These are phyloP conservation scores for Dryadomyces sulphureus DNA, from an alignment of 2,329 filamentous ascomycete species.

Conservation along the genomic window DNA sequence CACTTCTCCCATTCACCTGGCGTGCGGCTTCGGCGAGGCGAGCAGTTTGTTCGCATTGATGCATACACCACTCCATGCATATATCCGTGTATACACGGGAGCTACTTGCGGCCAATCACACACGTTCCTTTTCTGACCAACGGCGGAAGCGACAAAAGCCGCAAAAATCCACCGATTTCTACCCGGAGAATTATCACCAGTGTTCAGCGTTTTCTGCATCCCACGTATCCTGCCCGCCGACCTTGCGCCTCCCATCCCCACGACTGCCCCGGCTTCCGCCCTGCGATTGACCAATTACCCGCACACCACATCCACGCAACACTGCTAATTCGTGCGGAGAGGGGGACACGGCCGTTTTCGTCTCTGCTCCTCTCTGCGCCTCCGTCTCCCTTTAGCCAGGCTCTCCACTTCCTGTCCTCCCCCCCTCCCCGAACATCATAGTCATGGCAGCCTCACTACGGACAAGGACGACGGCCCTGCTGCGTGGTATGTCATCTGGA, in stretches of 20 bases:
- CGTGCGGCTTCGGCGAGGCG: too few relatives aligned
- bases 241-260: not conserved
- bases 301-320: not conserved
- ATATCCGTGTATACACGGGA: constrained; percentile 1
- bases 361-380: not conserved
- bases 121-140: constrained; percentile 10
- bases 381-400: not conserved
- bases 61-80: not conserved
- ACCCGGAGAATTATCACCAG: constrained; percentile 11
- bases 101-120: constrained; percentile 7
- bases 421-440: constrained; percentile 5
- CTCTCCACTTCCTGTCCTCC: not conserved
- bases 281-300: not conserved
- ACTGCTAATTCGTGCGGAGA: not conserved
- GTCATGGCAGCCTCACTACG: constrained; percentile 34
- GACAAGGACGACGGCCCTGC: constrained; percentile 35
- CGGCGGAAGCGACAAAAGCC: constrained; percentile 11
- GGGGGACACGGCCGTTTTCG: not conserved
- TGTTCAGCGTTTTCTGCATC: constrained; percentile 4
- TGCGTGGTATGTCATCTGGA: constrained; percentile 28
- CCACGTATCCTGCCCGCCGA: constrained; percentile 1
- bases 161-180: constrained; percentile 9
- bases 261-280: not conserved
- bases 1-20: too few relatives aligned
- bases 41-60: not conserved